These are phyloP conservation scores for Colletotrichum sp. DNA, from an alignment of 2,329 filamentous ascomycete species.

Conservation along the genomic window DNA sequence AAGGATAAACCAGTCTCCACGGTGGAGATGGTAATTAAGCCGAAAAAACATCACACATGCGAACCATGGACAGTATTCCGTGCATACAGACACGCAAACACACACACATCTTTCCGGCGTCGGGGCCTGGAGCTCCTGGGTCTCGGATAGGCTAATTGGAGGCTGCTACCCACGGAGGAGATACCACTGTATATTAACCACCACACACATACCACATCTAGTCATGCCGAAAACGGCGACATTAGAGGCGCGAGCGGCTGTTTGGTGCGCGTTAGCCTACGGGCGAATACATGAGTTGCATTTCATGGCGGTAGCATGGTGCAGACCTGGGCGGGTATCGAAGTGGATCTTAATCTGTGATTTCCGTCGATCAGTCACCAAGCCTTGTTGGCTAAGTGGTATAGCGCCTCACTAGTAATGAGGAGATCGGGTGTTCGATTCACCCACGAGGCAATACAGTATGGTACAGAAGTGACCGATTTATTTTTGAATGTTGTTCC, in stretches of 20 bases:
- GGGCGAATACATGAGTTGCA: not conserved
- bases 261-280: not conserved
- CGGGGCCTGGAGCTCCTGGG: slow-evolving; percentile 13
- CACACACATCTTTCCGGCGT: not conserved
- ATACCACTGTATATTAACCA: slow-evolving; percentile 16
- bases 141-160: not conserved
- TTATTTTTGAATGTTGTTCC: not conserved
- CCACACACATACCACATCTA: not conserved
- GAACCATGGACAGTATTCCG: not conserved
- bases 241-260: not conserved
- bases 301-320: not conserved
- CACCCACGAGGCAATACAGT: slow-evolving; percentile 15
- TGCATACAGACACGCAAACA: not conserved
- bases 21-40: not conserved
- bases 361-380: not conserved
- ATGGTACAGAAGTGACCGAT: no score
- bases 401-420: slow-evolving; percentile 25
- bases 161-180: not conserved
- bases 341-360: not conserved
- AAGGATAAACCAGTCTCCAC: not conserved
- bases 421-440: slow-evolving; percentile 24
- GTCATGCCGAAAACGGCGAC: not conserved
- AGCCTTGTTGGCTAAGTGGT: slow-evolving; percentile 24
- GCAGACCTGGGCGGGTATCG: not conserved
- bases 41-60: not conserved